Evolutionary conservation across 2,329 filamentous ascomycete genomes (phyloP).

Genomic region (Cylindrodendrum hubeiense): DNA sequence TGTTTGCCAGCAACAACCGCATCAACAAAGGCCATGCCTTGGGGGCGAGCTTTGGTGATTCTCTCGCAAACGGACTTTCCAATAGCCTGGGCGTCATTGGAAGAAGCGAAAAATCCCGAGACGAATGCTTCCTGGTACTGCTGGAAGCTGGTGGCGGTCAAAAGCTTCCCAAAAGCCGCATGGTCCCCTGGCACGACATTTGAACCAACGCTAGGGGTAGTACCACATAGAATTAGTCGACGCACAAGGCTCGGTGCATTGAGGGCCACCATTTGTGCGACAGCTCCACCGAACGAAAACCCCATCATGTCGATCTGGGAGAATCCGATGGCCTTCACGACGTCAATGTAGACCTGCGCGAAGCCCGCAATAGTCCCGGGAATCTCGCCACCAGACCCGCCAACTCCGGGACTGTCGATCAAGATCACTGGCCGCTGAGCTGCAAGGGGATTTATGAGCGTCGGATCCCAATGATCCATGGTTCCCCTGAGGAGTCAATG

Average conservation of each 20-base stretch:
- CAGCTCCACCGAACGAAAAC: constrained; percentile 62
- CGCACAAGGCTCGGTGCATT: constrained; percentile 52
- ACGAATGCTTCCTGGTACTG: constrained; percentile 50
- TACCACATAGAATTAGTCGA: constrained; percentile 58
- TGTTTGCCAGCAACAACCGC: constrained; percentile 46
- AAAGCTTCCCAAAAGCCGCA: constrained; percentile 48
- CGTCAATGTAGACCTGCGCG: constrained; percentile 50
- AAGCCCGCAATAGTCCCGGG: constrained; percentile 47
- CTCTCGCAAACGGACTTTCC: constrained; percentile 51
- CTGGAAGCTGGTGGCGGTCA: constrained; percentile 44
- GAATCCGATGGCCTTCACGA: constrained; percentile 53
- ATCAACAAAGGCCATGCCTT: constrained; percentile 44
- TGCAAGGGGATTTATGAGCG: constrained; percentile 59
- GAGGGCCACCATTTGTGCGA: constrained; percentile 60
- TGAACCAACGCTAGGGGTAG: constrained; percentile 52
- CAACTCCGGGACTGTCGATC: constrained; percentile 62
- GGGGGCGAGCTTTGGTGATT: constrained; percentile 43
- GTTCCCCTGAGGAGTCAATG: constrained; percentile 40
- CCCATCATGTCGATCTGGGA: constrained; percentile 58
- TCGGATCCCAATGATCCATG: constrained; percentile 57
- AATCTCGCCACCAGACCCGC: constrained; percentile 57
- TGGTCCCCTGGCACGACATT: constrained; percentile 47
- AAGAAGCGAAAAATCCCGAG: constrained; percentile 49
- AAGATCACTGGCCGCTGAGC: constrained; percentile 56
- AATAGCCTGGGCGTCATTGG: constrained; percentile 46